These are phyloP conservation scores for Quercus mongolica DNA, from an alignment of 306 rosid genomes.

Conservation along the genomic window DNA sequence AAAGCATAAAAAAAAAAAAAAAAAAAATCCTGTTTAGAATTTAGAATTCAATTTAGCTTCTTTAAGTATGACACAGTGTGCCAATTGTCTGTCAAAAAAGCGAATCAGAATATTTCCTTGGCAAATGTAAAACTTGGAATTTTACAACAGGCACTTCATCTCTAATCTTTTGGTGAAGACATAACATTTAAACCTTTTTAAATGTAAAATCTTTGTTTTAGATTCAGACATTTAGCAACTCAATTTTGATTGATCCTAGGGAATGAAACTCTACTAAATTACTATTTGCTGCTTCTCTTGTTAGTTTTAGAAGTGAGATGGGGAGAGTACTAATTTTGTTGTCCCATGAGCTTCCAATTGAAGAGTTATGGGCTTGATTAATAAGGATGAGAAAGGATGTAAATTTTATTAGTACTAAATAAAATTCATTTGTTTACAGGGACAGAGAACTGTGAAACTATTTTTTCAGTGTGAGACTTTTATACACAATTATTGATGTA, in stretches of 20 bases:
- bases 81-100: not conserved
- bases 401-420: too few species aligned
- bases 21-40: not conserved
- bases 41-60: not conserved
- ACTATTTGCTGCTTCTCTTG: not conserved
- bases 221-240: not conserved
- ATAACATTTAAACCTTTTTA: not conserved
- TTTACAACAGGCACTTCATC: not conserved
- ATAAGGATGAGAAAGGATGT: too few species aligned
- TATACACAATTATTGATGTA: conserved; percentile 5
- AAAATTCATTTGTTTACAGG: not conserved
- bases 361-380: too few species aligned
- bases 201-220: not conserved
- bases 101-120: not conserved
- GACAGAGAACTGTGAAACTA: not conserved
- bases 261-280: not conserved
- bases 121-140: not conserved
- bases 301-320: not conserved
- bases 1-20: too few species aligned
- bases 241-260: not conserved
- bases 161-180: not conserved
- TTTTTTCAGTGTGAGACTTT: not conserved
- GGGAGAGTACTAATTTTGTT: not conserved
- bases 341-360: not conserved
- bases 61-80: not conserved